A percentile compares a stretch with the other conserved stretches of the same genome.
Evolutionary conservation across 305 asterid genomes (phyloP).

Genomic region (Plantago coronopus): DNA sequence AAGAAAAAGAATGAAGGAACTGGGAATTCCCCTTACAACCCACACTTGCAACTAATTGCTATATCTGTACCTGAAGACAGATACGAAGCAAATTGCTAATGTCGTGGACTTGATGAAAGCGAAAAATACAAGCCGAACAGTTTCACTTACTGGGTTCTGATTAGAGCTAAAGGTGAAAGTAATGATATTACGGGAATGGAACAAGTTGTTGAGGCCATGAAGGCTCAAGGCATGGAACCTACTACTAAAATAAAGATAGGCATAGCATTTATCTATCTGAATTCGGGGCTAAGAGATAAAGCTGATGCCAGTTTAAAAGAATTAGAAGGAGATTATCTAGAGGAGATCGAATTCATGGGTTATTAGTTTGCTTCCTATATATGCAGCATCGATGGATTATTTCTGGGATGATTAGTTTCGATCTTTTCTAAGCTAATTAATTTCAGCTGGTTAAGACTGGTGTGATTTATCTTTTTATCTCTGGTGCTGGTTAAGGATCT

Average conservation of each 20-base stretch:
- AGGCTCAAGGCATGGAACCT: conserved; percentile 53
- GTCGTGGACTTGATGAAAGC: conserved; percentile 72
- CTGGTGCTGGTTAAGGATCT: too few species aligned
- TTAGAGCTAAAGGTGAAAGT: conserved; percentile 58
- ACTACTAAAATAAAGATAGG: conserved; percentile 27
- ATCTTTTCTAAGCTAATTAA: too few species aligned
- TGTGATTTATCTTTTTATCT: too few species aligned
- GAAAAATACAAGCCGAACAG: conserved; percentile 52
- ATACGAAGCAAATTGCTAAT: conserved; percentile 64
- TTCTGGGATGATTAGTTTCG: too few species aligned
- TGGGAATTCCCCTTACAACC: conserved; percentile 43
- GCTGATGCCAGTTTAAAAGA: conserved; percentile 59
- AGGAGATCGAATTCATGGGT: conserved; percentile 43
- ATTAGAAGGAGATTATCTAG: conserved; percentile 48
- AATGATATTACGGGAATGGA: conserved; percentile 78
- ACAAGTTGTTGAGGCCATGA: conserved; percentile 59
- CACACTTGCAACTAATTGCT: conserved; percentile 69
- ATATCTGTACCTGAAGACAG: conserved; percentile 56
- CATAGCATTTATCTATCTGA: conserved; percentile 48
- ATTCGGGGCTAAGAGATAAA: conserved; percentile 52
- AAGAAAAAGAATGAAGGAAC: conserved; percentile 62
- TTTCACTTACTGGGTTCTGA: conserved; percentile 58
- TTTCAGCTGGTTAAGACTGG: too few species aligned
- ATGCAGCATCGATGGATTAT: too few species aligned
- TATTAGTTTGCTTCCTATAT: conserved; percentile 53